Percentiles rank a stretch among this genome's conserved stretches.
These are phyloP conservation scores for Zelonia costaricensis DNA, from an alignment of 208 protist genomes.

Conservation along the genomic window DNA sequence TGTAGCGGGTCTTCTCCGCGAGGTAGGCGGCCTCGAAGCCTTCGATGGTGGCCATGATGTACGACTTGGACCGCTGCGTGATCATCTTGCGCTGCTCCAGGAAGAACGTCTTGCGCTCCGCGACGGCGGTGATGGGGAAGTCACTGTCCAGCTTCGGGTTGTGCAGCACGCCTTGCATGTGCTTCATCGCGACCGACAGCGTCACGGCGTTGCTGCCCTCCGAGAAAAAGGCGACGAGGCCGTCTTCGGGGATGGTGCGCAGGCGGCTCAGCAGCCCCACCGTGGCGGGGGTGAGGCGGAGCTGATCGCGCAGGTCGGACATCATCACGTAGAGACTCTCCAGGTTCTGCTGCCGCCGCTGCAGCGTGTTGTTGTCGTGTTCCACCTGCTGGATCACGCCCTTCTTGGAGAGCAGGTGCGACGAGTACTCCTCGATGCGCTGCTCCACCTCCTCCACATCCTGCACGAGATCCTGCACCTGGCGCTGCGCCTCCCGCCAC, in stretches of 20 bases:
- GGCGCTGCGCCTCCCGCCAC: slow-evolving; percentile 59
- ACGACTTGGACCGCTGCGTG: slow-evolving; percentile 59
- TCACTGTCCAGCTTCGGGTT: slow-evolving; percentile 64
- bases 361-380: slow-evolving; percentile 84
- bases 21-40: slow-evolving; percentile 60
- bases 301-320: slow-evolving; percentile 60
- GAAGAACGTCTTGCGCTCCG: slow-evolving; percentile 76
- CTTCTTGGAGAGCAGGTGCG: slow-evolving; percentile 77
- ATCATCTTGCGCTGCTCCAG: slow-evolving; percentile 76
- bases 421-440: slow-evolving; percentile 77
- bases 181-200: slow-evolving; percentile 67
- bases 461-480: slow-evolving; percentile 56
- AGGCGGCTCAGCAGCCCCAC: slow-evolving; percentile 49
- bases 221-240: slow-evolving; percentile 60
- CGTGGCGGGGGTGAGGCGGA: slow-evolving; percentile 54
- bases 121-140: slow-evolving; percentile 83
- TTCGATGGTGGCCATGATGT: slow-evolving; percentile 61
- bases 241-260: slow-evolving; percentile 37
- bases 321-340: slow-evolving; percentile 65
- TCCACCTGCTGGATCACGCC: slow-evolving; percentile 81
- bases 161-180: slow-evolving; percentile 72
- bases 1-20: slow-evolving; percentile 55
- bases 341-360: slow-evolving; percentile 79
- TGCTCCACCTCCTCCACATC: slow-evolving; percentile 78
- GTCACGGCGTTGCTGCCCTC: slow-evolving; percentile 65